Percentiles rank a stretch among this genome's conserved stretches.
Conservation (phyloP, 495 filamentous ascomycete genomes). For the Melanomma pulvis-pyrius region DNA sequence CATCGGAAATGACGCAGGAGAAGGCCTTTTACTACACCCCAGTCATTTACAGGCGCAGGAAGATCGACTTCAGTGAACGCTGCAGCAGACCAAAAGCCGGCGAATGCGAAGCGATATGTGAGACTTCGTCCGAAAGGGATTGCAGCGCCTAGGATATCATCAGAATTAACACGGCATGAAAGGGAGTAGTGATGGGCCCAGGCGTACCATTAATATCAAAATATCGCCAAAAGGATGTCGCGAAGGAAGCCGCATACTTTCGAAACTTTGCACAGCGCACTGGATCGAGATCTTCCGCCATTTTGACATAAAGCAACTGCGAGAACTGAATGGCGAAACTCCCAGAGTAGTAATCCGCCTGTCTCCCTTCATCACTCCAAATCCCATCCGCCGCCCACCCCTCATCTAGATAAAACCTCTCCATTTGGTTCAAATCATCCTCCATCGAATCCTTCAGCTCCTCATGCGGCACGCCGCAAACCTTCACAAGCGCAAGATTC, state of each 20-base stretch:
- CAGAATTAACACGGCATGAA: not conserved
- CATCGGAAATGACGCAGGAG: slow-evolving; percentile 21
- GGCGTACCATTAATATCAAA: slow-evolving; percentile 13
- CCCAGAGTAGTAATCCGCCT: slow-evolving; percentile 30
- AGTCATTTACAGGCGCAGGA: slow-evolving; percentile 5
- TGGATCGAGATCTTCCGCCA: slow-evolving; percentile 23
- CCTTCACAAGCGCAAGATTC: slow-evolving; percentile 20
- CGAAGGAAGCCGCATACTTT: not conserved
- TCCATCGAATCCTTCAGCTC: slow-evolving; percentile 16
- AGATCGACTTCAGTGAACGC: slow-evolving; percentile 10
- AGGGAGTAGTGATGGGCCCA: not conserved
- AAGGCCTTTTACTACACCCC: slow-evolving; percentile 20
- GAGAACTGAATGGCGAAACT: slow-evolving; percentile 31
- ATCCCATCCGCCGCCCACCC: slow-evolving; percentile 26
- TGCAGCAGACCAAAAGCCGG: slow-evolving; percentile 23
- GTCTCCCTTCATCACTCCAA: slow-evolving; percentile 20
- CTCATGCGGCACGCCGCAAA: slow-evolving; percentile 17
- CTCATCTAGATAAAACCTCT: slow-evolving; percentile 14
- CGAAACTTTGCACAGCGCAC: slow-evolving; percentile 9
- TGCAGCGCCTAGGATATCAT: not conserved
- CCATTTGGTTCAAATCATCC: slow-evolving; percentile 19
- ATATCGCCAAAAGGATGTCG: slow-evolving; percentile 16
- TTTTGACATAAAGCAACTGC: slow-evolving; percentile 16
- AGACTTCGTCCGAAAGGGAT: slow-evolving; percentile 25
- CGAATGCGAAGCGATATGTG: slow-evolving; percentile 26